Percentiles rank a stretch among this genome's conserved stretches.
Conservation (phyloP, 257 asterid species). For the Solanum gandarillasii region DNA sequence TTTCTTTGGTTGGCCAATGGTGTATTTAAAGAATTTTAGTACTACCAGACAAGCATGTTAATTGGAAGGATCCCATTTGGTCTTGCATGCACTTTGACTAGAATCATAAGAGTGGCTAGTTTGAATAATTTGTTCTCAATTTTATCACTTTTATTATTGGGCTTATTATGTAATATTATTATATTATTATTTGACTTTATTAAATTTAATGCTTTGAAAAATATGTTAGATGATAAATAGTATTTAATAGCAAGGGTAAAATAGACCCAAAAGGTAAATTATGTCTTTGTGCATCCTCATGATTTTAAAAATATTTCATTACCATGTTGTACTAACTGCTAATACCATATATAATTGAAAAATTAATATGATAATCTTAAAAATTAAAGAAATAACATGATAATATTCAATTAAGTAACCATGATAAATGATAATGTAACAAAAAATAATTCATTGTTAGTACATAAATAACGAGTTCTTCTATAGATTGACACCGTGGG, state of each 20-base stretch:
- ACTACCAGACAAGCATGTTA: neutral
- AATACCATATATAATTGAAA: neutral
- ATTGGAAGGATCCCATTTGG: neutral
- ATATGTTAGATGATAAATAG: no score
- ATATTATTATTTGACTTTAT: no score
- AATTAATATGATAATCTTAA: neutral
- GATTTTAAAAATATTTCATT: neutral
- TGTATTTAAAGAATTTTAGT: neutral
- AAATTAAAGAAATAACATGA: neutral
- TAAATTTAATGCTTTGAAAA: no score
- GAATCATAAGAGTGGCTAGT: neutral
- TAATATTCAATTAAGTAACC: neutral
- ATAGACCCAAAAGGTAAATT: no score
- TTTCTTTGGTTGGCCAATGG: neutral
- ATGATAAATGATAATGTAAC: neutral
- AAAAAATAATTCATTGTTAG: neutral
- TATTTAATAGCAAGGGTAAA: no score
- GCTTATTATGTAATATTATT: neutral
- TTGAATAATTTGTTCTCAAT: neutral
- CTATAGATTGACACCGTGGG: neutral
- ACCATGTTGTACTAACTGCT: neutral
- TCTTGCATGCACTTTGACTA: neutral
- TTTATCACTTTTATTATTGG: neutral
- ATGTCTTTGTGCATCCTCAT: no score
- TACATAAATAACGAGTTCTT: neutral